A percentile compares a stretch with the other conserved stretches of the same genome.
phyloP scores from a whole-genome alignment of 106 monocot genomes.

The Dendrobium catenatum region DNA sequence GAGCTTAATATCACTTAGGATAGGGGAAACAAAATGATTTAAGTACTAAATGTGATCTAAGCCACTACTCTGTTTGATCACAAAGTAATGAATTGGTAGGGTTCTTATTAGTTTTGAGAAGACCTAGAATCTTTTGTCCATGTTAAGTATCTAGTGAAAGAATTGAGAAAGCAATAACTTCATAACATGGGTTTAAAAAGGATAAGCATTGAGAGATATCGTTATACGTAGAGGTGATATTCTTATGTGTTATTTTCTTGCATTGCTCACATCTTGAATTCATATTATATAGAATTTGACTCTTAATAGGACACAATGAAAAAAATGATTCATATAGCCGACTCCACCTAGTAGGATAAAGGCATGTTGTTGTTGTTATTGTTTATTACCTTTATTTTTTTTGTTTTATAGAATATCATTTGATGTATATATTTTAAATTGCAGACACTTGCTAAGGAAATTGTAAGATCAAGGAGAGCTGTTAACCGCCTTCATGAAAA shows the following conservation, averaged over 20 bases:
- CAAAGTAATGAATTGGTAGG: neutral
- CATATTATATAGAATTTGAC: too few species aligned
- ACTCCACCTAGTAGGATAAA: too few species aligned
- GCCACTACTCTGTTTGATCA: neutral
- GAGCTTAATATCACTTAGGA: neutral
- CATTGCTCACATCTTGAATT: neutral
- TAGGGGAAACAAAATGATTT: neutral
- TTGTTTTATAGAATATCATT: neutral
- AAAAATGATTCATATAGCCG: too few species aligned
- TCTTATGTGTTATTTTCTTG: neutral
- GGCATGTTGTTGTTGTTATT: neutral
- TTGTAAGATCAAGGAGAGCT: slow-evolving; percentile 81
- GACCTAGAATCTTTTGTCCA: neutral
- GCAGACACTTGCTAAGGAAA: slow-evolving; percentile 88
- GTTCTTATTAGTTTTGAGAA: neutral
- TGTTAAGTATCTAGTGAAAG: neutral
- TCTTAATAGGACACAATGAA: too few species aligned
- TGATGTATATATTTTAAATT: slow-evolving; percentile 1
- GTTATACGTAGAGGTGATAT: neutral
- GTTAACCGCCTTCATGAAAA: slow-evolving; percentile 95
- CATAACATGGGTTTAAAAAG: neutral
- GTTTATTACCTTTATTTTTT: slow-evolving; percentile 1
- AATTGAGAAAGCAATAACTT: neutral
- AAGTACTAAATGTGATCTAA: neutral
- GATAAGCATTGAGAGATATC: neutral